Conservation (phyloP, 257 asterid species). For the Nicotiana attenuata region DNA sequence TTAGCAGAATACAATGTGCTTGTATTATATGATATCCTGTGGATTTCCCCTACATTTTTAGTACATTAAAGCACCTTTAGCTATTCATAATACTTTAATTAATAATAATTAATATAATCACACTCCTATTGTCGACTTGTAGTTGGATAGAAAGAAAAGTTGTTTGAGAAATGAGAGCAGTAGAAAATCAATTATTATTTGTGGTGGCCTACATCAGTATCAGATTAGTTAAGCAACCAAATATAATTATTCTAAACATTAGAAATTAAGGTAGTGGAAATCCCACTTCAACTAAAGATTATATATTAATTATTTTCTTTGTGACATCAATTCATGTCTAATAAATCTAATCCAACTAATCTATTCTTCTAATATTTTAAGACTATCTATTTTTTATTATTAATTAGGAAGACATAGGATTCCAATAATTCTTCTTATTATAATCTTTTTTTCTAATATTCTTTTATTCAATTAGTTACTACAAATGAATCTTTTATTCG, state of each 20-base stretch:
- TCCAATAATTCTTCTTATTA: not conserved
- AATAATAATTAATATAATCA: not conserved
- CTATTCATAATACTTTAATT: not conserved
- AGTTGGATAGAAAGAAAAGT: not conserved
- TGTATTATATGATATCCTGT: not conserved
- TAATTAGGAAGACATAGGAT: not conserved
- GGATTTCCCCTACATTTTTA: not conserved
- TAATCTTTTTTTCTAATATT: not conserved
- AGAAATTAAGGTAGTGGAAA: slow-evolving; percentile 3
- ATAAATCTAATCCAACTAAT: not conserved
- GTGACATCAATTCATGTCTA: not conserved
- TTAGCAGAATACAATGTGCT: not conserved
- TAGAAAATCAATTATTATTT: not conserved
- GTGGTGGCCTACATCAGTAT: slow-evolving; percentile 1
- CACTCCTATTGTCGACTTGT: not conserved
- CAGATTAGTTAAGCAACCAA: slow-evolving; percentile 8
- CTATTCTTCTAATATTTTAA: not conserved
- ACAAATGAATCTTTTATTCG: not conserved
- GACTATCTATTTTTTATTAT: not conserved
- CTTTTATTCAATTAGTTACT: not conserved
- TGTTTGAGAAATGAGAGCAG: not conserved
- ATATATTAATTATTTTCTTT: not conserved
- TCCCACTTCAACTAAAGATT: slow-evolving; percentile 9
- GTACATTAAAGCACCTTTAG: not conserved
- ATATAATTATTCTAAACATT: not conserved